Percentiles rank a stretch among this genome's conserved stretches.
These are phyloP conservation scores for Calonectria fujianensis DNA, from an alignment of 2,329 filamentous ascomycete species.

Conservation along the genomic window DNA sequence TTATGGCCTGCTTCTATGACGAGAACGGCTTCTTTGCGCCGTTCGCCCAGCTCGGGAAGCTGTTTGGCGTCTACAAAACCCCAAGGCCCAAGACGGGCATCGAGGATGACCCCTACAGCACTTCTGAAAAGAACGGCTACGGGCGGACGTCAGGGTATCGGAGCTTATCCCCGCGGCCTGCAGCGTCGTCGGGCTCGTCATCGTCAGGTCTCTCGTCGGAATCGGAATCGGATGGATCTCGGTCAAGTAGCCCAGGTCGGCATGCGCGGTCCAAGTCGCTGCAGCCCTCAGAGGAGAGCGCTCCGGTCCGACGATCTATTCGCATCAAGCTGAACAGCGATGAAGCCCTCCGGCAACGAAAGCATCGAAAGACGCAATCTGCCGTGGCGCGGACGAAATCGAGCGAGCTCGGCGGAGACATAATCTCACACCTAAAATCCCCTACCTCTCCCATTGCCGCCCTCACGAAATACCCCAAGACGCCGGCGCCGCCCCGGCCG, in stretches of 20 bases:
- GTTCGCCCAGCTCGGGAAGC: conserved; percentile 81
- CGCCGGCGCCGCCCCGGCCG: conserved; percentile 90
- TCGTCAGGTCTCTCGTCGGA: conserved; percentile 83
- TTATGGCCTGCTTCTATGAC: conserved; percentile 89
- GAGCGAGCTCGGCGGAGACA: conserved; percentile 66
- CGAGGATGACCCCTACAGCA: conserved; percentile 52
- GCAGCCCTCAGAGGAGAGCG: conserved; percentile 76
- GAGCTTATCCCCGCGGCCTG: conserved; percentile 53
- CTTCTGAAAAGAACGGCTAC: conserved; percentile 55
- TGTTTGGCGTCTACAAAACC: conserved; percentile 71
- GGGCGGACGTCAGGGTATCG: conserved; percentile 56
- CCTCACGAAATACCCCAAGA: conserved; percentile 92
- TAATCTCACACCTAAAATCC: conserved; percentile 91
- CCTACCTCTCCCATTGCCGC: conserved; percentile 88
- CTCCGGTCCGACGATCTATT: conserved; percentile 84
- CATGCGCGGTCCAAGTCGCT: conserved; percentile 80
- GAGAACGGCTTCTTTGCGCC: conserved; percentile 86
- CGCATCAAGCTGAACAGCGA: conserved; percentile 93
- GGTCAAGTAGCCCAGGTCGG: conserved; percentile 57
- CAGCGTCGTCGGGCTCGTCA: conserved; percentile 62
- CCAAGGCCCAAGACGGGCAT: conserved; percentile 65
- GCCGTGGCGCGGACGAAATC: conserved; percentile 65
- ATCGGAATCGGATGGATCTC: conserved; percentile 76
- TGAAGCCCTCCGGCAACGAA: conserved; percentile 82
- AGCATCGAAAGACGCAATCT: conserved; percentile 78